phyloP scores from a whole-genome alignment of 352 stramenopile genomes.

The Globisporangium ultimum region DNA sequence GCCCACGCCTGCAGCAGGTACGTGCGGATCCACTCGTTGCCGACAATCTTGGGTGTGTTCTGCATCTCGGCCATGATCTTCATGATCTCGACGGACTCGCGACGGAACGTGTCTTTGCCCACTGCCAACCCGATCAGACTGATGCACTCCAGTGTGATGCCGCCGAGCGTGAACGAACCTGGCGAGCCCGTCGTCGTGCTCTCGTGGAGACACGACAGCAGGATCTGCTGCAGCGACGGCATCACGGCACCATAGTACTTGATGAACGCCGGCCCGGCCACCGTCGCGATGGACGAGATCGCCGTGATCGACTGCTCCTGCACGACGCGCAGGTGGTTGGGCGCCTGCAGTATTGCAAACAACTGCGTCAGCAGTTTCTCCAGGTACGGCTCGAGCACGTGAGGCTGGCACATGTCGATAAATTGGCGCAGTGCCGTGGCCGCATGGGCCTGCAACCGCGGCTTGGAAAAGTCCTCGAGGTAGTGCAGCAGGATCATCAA shows the following conservation, averaged over 20 bases:
- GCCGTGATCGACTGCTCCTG: conserved; percentile 80
- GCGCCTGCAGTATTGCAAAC: conserved; percentile 60
- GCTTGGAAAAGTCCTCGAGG: conserved; percentile 53
- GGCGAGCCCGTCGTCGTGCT: conserved; percentile 31
- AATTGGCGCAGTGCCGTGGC: conserved; percentile 79
- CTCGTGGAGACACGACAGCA: conserved; percentile 61
- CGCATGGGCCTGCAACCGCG: conserved; percentile 69
- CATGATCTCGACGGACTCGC: conserved; percentile 70
- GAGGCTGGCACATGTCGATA: conserved; percentile 72
- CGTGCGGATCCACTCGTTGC: conserved; percentile 80
- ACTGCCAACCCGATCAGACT: conserved; percentile 78
- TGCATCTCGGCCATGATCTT: conserved; percentile 87
- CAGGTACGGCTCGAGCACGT: conserved; percentile 69
- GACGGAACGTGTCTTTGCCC: conserved; percentile 63
- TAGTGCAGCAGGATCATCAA: conserved; percentile 63
- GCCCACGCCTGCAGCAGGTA: conserved; percentile 83
- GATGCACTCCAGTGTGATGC: conserved; percentile 86
- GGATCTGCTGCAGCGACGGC: conserved; percentile 67
- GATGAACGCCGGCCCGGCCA: conserved; percentile 56
- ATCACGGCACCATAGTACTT: conserved; percentile 76
- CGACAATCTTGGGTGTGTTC: conserved; percentile 68
- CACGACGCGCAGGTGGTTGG: conserved; percentile 47
- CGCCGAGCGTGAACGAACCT: conserved; percentile 70
- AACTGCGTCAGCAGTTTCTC: conserved; percentile 68
- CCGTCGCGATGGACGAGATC: conserved; percentile 75